Evolutionary conservation across 1,284 basidiomycete genomes (phyloP).

Genomic region (Chondrostereum purpureum): DNA sequence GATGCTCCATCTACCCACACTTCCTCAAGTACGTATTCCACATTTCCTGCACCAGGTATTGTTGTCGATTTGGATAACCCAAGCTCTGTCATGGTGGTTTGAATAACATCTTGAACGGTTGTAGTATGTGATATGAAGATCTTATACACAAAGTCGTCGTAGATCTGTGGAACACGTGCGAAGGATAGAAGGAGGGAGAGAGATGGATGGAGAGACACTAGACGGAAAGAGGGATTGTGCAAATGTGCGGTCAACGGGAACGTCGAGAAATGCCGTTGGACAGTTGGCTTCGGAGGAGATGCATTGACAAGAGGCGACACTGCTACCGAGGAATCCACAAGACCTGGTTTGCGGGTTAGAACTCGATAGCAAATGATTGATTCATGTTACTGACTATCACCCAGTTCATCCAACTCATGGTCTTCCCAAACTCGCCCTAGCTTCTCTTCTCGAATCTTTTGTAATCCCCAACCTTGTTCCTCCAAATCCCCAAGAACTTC

Average conservation of each 20-base stretch:
- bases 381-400: constrained; percentile 44
- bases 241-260: constrained; percentile 69
- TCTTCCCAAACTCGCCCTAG: constrained; percentile 65
- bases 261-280: constrained; percentile 57
- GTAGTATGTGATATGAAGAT: constrained; percentile 52
- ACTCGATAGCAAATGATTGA: constrained; percentile 1
- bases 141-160: constrained; percentile 64
- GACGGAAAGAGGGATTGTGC: constrained; percentile 58
- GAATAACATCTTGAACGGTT: constrained; percentile 49
- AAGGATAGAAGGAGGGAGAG: constrained; percentile 55
- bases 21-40: constrained; percentile 68
- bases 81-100: constrained; percentile 53
- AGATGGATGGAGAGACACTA: constrained; percentile 64
- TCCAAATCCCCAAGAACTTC: constrained; percentile 53
- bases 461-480: constrained; percentile 60
- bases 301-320: constrained; percentile 49
- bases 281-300: constrained; percentile 27
- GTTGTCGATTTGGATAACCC: constrained; percentile 61
- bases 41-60: constrained; percentile 49
- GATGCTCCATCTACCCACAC: constrained; percentile 41
- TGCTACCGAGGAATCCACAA: constrained; percentile 36
- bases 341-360: constrained; percentile 38
- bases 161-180: constrained; percentile 70
- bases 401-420: constrained; percentile 54
- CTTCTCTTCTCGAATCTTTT: constrained; percentile 50